phyloP scores from a whole-genome alignment of 805 yeast species.

The Myxozyma neotropica region DNA sequence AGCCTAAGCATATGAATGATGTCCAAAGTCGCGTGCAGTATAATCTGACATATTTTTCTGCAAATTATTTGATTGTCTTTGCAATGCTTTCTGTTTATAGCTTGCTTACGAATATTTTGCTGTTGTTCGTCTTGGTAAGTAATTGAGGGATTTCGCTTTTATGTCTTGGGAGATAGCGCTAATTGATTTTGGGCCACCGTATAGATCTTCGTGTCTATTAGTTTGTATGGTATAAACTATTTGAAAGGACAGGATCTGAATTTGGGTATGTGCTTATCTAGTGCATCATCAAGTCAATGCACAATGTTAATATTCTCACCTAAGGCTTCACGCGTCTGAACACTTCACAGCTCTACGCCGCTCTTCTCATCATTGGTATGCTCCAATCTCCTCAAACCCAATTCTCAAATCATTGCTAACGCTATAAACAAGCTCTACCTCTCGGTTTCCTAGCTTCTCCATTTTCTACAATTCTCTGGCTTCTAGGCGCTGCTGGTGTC shows the following conservation, averaged over 20 bases:
- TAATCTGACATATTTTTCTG: constrained; percentile 83
- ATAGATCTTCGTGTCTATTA: constrained; percentile 68
- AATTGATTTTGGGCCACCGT: constrained; percentile 80
- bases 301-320: background rate
- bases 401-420: background rate
- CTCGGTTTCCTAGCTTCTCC: constrained; percentile 88
- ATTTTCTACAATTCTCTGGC: constrained; percentile 86
- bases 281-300: background rate
- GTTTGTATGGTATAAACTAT: constrained; percentile 75
- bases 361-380: constrained; percentile 59
- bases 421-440: constrained; percentile 58
- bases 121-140: constrained; percentile 72
- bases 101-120: constrained; percentile 77
- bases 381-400: background rate
- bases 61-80: constrained; percentile 80
- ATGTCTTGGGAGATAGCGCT: constrained; percentile 51
- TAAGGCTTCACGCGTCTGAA: constrained; percentile 65
- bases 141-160: background rate
- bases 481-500: constrained; percentile 80
- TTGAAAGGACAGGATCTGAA: constrained; percentile 83
- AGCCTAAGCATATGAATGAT: constrained; percentile 88
- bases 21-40: constrained; percentile 84
- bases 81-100: constrained; percentile 78
- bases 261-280: constrained; percentile 42
- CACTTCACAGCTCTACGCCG: constrained; percentile 82